phyloP scores from a whole-genome alignment of 495 filamentous ascomycete species.

The Letharia columbiana region DNA sequence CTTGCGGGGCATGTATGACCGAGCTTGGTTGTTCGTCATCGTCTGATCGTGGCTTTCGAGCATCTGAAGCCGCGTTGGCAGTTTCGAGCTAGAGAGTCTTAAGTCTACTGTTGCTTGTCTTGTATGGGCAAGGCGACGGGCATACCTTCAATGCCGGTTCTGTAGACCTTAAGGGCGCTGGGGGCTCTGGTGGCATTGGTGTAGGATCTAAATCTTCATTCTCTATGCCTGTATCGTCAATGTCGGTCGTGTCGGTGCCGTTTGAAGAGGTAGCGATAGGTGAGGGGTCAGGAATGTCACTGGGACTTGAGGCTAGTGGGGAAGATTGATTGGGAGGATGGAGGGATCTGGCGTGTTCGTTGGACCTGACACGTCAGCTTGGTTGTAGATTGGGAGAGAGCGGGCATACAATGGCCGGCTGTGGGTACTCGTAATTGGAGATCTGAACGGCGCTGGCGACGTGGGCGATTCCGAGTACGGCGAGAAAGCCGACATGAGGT shows the following conservation, averaged over 20 bases:
- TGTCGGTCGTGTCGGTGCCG: constrained; percentile 61
- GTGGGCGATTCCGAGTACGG: constrained; percentile 28
- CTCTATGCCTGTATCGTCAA: constrained; percentile 59
- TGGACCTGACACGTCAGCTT: constrained; percentile 19
- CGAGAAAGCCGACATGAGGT: constrained; percentile 26
- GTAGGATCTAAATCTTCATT: constrained; percentile 30
- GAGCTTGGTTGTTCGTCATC: constrained; percentile 68
- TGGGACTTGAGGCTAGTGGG: constrained; percentile 23
- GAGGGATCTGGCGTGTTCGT: constrained; percentile 23
- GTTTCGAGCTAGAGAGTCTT: constrained; percentile 48
- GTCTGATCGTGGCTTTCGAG: constrained; percentile 44
- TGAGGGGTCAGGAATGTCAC: constrained; percentile 49
- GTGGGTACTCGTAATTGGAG: constrained; percentile 16
- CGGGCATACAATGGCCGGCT: constrained; percentile 15
- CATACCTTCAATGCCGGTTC: constrained; percentile 35
- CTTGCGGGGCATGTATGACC: constrained; percentile 78
- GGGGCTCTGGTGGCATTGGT: constrained; percentile 13
- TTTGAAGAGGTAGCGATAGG: constrained; percentile 59
- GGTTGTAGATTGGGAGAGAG: neutral
- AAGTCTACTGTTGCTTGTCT: constrained; percentile 13
- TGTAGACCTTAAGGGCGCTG: constrained; percentile 18
- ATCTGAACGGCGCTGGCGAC: constrained; percentile 25
- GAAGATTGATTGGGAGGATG: constrained; percentile 24
- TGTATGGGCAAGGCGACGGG: constrained; percentile 5
- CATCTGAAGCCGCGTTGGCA: constrained; percentile 46